phyloP scores from a whole-genome alignment of 2,329 filamentous ascomycete species.

The Grosmannia serpens region DNA sequence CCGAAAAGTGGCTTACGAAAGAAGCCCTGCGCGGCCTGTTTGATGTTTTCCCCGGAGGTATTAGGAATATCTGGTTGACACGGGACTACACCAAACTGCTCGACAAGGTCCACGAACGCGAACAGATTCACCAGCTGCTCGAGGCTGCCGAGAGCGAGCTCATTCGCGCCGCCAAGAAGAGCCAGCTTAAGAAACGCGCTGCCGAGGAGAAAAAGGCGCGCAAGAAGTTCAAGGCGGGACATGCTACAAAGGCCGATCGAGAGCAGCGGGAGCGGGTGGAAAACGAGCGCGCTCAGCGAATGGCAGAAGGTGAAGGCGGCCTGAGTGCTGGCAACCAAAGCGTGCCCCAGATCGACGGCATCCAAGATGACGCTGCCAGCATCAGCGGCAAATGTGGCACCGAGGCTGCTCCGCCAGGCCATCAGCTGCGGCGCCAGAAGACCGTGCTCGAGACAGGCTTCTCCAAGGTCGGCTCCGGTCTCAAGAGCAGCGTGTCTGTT shows the following conservation, averaged over 20 bases:
- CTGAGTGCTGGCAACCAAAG: slow-evolving; percentile 40
- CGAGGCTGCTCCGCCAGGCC: background rate
- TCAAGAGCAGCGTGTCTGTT: slow-evolving; percentile 12
- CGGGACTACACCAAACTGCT: slow-evolving; percentile 73
- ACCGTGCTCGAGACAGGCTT: slow-evolving; percentile 25
- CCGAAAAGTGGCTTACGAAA: slow-evolving; percentile 76
- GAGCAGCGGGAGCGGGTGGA: slow-evolving; percentile 33
- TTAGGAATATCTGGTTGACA: slow-evolving; percentile 95
- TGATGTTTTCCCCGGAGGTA: slow-evolving; percentile 90
- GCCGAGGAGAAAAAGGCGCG: slow-evolving; percentile 54
- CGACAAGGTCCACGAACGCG: slow-evolving; percentile 70
- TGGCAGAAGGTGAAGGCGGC: slow-evolving; percentile 38
- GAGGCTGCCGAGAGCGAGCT: slow-evolving; percentile 78
- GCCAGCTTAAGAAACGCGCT: slow-evolving; percentile 56
- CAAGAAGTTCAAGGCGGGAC: slow-evolving; percentile 36
- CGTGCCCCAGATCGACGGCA: slow-evolving; percentile 35
- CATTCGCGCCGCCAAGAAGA: slow-evolving; percentile 68
- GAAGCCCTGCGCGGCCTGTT: slow-evolving; percentile 75
- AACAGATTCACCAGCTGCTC: slow-evolving; percentile 57
- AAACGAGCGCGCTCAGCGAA: slow-evolving; percentile 36
- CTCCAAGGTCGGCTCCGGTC: slow-evolving; percentile 28
- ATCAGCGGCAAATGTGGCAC: slow-evolving; percentile 8
- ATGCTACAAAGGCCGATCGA: slow-evolving; percentile 39
- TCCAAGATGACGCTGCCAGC: slow-evolving; percentile 12
- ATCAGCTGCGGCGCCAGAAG: slow-evolving; percentile 2